Conservation (phyloP, 2,329 filamentous ascomycete species). For the Aspergillus sp. region DNA sequence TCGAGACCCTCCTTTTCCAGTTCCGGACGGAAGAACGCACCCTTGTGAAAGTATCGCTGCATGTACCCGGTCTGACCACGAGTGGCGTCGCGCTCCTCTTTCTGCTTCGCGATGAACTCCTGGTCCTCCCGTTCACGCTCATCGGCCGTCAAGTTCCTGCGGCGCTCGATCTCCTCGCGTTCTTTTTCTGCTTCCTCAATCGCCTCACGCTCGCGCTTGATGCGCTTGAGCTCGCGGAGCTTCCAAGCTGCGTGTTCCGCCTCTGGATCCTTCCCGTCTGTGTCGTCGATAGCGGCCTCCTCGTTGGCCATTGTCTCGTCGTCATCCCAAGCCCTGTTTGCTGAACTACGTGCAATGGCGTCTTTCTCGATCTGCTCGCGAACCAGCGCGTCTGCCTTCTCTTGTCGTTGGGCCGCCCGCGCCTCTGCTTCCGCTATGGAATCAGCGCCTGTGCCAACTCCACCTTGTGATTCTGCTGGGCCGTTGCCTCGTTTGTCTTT, state of each 20-base stretch:
- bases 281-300: slow-evolving; percentile 79
- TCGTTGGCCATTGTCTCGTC: slow-evolving; percentile 64
- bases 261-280: slow-evolving; percentile 80
- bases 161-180: slow-evolving; percentile 82
- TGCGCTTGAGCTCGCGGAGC: slow-evolving; percentile 81
- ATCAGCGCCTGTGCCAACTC: slow-evolving; percentile 25
- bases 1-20: slow-evolving; percentile 72
- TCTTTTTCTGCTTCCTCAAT: slow-evolving; percentile 84
- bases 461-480: slow-evolving; percentile 22
- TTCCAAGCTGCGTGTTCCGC: slow-evolving; percentile 93
- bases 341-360: slow-evolving; percentile 69
- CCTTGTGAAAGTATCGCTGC: slow-evolving; percentile 96
- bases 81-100: slow-evolving; percentile 70
- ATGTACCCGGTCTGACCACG: slow-evolving; percentile 84
- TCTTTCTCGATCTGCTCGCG: slow-evolving; percentile 87
- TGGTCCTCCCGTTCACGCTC: slow-evolving; percentile 85
- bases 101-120: slow-evolving; percentile 72
- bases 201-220: slow-evolving; percentile 80
- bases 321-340: slow-evolving; percentile 83
- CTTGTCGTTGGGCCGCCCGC: slow-evolving; percentile 57
- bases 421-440: slow-evolving; percentile 44
- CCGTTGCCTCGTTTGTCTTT: slow-evolving; percentile 58
- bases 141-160: slow-evolving; percentile 80
- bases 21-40: slow-evolving; percentile 90
- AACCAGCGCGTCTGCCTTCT: slow-evolving; percentile 74